phyloP scores from a whole-genome alignment of 176 grass and related monocot species.

The Rhipidocladum racemiflorum region DNA sequence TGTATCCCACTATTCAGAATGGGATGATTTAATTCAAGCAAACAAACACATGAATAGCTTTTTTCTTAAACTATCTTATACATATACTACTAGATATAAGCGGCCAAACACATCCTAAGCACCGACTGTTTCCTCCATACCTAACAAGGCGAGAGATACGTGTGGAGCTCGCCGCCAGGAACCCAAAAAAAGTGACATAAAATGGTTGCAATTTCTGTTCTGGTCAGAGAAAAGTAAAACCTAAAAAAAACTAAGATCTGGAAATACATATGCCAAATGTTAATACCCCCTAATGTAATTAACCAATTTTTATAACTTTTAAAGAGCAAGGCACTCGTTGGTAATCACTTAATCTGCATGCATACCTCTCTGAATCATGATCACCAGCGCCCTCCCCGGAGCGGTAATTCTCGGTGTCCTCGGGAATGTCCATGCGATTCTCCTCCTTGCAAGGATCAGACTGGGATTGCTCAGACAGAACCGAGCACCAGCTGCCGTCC shows the following conservation, averaged over 20 bases:
- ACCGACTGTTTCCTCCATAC: slow-evolving; percentile 8
- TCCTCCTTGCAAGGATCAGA: slow-evolving; percentile 19
- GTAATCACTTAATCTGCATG: background rate
- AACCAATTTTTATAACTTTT: background rate
- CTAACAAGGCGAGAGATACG: slow-evolving; percentile 32
- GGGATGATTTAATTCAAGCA: too few species aligned
- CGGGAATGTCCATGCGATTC: background rate
- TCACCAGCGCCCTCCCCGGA: slow-evolving; percentile 27
- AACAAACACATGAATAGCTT: too few species aligned
- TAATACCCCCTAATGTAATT: background rate
- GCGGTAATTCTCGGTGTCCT: slow-evolving; percentile 21
- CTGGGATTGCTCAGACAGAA: slow-evolving; percentile 37
- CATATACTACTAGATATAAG: too few species aligned
- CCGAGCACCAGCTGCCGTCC: slow-evolving; percentile 62
- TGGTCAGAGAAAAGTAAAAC: background rate
- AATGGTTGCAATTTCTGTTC: background rate
- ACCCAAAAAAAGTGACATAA: background rate
- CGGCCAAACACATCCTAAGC: too few species aligned
- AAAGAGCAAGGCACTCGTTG: background rate
- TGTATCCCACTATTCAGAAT: too few species aligned
- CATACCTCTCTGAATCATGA: slow-evolving; percentile 49
- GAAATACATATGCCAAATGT: background rate
- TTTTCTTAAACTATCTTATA: too few species aligned
- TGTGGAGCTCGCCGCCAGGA: slow-evolving; percentile 17
- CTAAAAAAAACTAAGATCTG: background rate